Evolutionary conservation across 805 yeast species (phyloP), one percentile per base, ranked within the genome.

Genomic region (Maudiozyma saulgeensis): DNA sequence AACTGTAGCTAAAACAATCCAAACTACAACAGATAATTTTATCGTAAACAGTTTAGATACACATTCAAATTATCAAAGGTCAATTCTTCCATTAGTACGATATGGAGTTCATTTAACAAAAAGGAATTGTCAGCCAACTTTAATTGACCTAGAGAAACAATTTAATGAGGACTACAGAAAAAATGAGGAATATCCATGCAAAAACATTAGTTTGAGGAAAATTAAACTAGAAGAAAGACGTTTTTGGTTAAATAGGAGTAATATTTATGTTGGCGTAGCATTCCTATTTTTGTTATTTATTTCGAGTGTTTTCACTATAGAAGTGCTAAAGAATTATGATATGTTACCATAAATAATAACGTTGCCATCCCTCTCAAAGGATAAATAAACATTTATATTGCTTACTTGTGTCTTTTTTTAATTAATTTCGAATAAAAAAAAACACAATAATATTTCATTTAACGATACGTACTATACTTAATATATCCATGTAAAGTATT

Each of bases 111-210:
- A 7, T n/a, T 6, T 35, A 35, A n/a, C 18, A 13, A 35, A 35
- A 35, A 35, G 38, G 15, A 35, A 35, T 35, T 35, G 38, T 16
- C 38, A 35, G 4, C 18, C 38, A 28, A 31, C 21, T 25, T 34
- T 43, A 16, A 13, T 43, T 12, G 50, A 48, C 31, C 25, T 48
- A n/a, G 50, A 48, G 25, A 48, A 43, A 32, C 50, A 48, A 16
- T 48, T 26, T 35, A 31, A 34, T 25, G 38, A 35, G 18, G 38
- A 21, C 15, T 26, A 31, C 15, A n/a, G 35, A 5, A 9, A 42
- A 16, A 26, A 28, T 13, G 34, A 41, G 6, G 26, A 19, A 39
- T 19, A 19, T 19, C 16, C 13, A 16, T 16, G 7, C 18, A 35
- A 35, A 35, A 35, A 16, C 6, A 15, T 15, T 7, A n/a, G 9